Evolutionary conservation across 139 green algal species (phyloP), one percentile per base, ranked within the genome.

Genomic region (Chlamydomonas urium): DNA sequence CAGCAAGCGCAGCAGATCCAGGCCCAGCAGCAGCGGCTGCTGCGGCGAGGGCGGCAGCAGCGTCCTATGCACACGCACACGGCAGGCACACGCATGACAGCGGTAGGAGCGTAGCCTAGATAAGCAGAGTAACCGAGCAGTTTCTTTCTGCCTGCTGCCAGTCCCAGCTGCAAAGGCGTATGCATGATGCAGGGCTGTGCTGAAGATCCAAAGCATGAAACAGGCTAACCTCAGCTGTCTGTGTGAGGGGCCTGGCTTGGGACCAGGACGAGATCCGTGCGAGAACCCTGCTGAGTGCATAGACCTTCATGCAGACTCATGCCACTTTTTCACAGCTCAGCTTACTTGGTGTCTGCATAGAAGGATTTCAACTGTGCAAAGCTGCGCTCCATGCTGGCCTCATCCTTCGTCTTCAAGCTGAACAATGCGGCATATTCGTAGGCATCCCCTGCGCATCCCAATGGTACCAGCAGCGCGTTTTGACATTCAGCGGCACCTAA

Each of bases 1-100:
- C 42, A 99, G 85, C 69, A 98, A 83, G 26, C 93, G 83, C 77
- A 98, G 79, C 72, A 99, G 84, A 81, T 96, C 93, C 17, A 98
- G 79, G 14, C 91, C 92, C 24, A 82, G 59, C 3, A 97, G 82
- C 8, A 81, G 23, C 8, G 75, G 36, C 78, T 97, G 86, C 35
- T 90, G 80, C 2, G 75, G 2, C 0, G 90, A 96, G 21, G 80
- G 63, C 2, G 86, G 78, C 47, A 97, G 38, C 58, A 87, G 6
- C 23, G 65, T n/a, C 47, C 85, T 92, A 74, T 45, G 59, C 4
- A 26, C n/a, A n/a, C n/a, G n/a, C n/a, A n/a, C n/a, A n/a, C n/a
- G n/a, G n/a, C n/a, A n/a, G n/a, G n/a, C n/a, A n/a, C n/a, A n/a
- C n/a, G n/a, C n/a, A n/a, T n/a, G n/a, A n/a, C n/a, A n/a, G n/a